Evolutionary conservation across 176 grass and related monocot species (phyloP), one percentile per base, ranked within the genome.

Genomic region (Carex myosuroides): DNA sequence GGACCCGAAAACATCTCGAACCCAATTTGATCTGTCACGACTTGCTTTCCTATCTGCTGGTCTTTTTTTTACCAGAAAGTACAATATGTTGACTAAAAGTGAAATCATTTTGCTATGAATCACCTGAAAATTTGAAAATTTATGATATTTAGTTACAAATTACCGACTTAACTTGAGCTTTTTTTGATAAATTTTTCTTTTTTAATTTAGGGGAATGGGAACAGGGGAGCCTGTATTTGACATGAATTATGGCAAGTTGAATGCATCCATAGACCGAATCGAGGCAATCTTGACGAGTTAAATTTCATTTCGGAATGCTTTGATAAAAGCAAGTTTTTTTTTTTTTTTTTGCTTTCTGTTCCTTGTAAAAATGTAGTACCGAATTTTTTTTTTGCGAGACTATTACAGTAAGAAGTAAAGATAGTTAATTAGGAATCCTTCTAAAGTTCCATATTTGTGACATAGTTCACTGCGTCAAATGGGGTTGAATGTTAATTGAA

Each of bases 181-280:
- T 18, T 71, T 39, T 48, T 30, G 12, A 16, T 13, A 17, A 2
- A 5, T 59, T 12, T 5, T 44, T 81, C 39, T 26, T 78, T 12
- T 84, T 24, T 17, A 37, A 57, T 55, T 26, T 89, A 99, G 93
- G 87, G 91, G 89, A 80, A 61, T 99, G 80, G 96, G 96, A 52
- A 95, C 96, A 53, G 96, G 91, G 56, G 96, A 99, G 77, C 89
- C 91, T 53, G 85, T 83, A 18, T 92, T 99, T 59, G 89, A 86
- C 70, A 88, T 99, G 96, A 94, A 93, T 67, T 95, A 90, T 61
- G 93, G 96, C 32, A 86, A 84, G 48, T 83, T 99, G 79, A 88
- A 99, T 80, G 96, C 96, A 82, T 99, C 96, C 4, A 85, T 99
- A 65, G 96, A 99, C 89, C 87, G 96, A 64, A 65, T 99, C 8